Base-by-base conservation (phyloP, 1,284 basidiomycete species). In the Ustilago cynodontis region DNA sequence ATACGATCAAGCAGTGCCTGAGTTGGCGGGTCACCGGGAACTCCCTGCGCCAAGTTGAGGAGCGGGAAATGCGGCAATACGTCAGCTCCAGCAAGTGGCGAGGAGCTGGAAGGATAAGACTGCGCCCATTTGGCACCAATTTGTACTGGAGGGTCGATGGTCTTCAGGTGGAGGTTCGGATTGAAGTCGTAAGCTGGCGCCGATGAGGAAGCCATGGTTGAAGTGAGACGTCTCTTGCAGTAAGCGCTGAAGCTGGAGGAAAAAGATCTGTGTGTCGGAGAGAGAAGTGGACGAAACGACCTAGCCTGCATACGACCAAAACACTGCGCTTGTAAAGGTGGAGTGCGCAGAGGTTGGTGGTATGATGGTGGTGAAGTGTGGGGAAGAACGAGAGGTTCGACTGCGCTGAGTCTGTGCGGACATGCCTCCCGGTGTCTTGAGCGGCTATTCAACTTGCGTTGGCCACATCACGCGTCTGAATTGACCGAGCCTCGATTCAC, bases 31-130 rank as follows among this genome's bases (percentile, higher is more conserved):
- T 77, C 66, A 29, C 77, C 81, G 1, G 82, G 82, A 18, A 82
- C 79, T 29, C 82, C 82, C 41, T 83, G 82, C 1, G 81, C 77
- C 14, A 83, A 64, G 45, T 82, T 83, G 41, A 83, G 74, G 50
- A 81, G 52, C 3, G 71, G 70, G 35, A 64, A 59, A 22, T 66
- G 56, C 2, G 64, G 59, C 47, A 56, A 43, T 16, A 68, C 69
- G n/a, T 63, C 51, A 16, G 65, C 18, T 1, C 31, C 62, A n/a
- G 50, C 41, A 13, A 78, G 49, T 6, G 76, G 76, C 20, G 76
- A 74, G 16, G 51, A 45, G 37, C 45, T 50, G 11, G 60, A 59
- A 3, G 71, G 76, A 47, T 75, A 78, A 1, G 71, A 59, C 28
- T 65, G 71, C 16, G 76, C 76, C 76, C 76, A 78, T 51, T 43